Evolutionary conservation across 805 yeast genomes (phyloP).

Genomic region (Metschnikowia continentalis): DNA sequence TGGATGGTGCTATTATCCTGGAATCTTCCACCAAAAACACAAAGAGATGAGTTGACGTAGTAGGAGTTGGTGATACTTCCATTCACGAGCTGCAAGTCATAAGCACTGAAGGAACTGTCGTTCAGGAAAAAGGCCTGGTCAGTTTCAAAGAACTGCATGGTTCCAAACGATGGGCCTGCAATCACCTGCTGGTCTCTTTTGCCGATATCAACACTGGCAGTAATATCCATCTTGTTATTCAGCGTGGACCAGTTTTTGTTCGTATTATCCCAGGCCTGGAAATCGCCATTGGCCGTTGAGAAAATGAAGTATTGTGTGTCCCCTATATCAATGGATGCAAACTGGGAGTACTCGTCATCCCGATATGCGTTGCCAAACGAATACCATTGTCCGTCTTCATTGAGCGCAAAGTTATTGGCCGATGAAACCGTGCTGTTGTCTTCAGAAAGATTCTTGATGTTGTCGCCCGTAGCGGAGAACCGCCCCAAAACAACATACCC

Average conservation of each 20-base stretch:
- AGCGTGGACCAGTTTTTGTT: conserved; percentile 32
- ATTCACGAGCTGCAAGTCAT: conserved; percentile 22
- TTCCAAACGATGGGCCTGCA: conserved; percentile 31
- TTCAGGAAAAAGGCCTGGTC: conserved; percentile 26
- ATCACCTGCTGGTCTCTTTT: conserved; percentile 28
- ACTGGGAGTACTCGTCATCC: conserved; percentile 23
- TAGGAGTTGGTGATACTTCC: conserved; percentile 29
- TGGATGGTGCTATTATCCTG: conserved; percentile 20
- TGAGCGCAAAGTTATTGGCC: conserved; percentile 37
- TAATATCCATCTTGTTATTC: conserved; percentile 24
- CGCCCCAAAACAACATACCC: conserved; percentile 30
- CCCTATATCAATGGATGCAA: conserved; percentile 35
- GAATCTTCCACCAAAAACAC: conserved; percentile 62
- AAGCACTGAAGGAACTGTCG: conserved; percentile 20
- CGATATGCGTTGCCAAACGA: conserved; percentile 36
- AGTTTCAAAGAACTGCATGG: conserved; percentile 27
- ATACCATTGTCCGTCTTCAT: conserved; percentile 37
- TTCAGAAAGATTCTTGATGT: conserved; percentile 25
- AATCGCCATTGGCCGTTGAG: conserved; percentile 20
- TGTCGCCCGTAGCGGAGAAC: conserved; percentile 23
- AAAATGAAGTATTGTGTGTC: conserved; percentile 42
- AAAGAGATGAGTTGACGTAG: conserved; percentile 45
- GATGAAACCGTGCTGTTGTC: conserved; percentile 21
- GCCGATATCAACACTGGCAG: conserved; percentile 22
- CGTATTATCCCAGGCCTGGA: conserved; percentile 40